phyloP scores from a whole-genome alignment of 192 early-diverging fungal species.

The Backusella liffmaniae region DNA sequence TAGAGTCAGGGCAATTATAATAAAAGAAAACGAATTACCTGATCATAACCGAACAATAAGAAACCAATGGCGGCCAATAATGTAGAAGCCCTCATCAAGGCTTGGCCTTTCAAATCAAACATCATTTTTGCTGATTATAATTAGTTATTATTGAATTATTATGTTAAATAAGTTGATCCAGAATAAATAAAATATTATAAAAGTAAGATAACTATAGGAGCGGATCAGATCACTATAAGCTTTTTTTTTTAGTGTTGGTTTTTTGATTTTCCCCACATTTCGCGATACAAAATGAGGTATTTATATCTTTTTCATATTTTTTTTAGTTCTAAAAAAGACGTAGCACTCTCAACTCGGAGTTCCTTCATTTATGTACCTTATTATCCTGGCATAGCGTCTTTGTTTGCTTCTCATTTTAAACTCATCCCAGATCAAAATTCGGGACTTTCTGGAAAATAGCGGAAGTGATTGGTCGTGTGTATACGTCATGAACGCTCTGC shows the following conservation, averaged over 20 bases:
- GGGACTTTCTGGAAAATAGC: constrained; percentile 9
- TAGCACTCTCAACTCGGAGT: background rate
- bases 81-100: constrained; percentile 59
- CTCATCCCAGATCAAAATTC: constrained; percentile 1
- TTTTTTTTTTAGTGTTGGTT: background rate
- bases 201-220: background rate
- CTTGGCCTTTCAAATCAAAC: constrained; percentile 24
- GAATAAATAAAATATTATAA: background rate
- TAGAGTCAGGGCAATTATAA: background rate
- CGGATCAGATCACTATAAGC: constrained; percentile 6
- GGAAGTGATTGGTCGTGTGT: background rate
- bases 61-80: constrained; percentile 27
- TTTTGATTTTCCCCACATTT: constrained; percentile 4
- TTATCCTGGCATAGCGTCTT: constrained; percentile 1
- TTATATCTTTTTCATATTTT: constrained; percentile 3
- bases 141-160: background rate
- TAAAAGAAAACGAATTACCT: background rate
- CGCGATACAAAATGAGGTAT: background rate
- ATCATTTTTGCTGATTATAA: background rate
- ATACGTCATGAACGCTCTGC: background rate
- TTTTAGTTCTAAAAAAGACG: background rate
- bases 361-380: constrained; percentile 3
- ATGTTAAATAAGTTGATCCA: background rate
- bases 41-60: constrained; percentile 33
- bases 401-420: background rate